Base-by-base conservation (phyloP, 1,284 basidiomycete genomes). In the Ceratobasidium sp. region DNA sequence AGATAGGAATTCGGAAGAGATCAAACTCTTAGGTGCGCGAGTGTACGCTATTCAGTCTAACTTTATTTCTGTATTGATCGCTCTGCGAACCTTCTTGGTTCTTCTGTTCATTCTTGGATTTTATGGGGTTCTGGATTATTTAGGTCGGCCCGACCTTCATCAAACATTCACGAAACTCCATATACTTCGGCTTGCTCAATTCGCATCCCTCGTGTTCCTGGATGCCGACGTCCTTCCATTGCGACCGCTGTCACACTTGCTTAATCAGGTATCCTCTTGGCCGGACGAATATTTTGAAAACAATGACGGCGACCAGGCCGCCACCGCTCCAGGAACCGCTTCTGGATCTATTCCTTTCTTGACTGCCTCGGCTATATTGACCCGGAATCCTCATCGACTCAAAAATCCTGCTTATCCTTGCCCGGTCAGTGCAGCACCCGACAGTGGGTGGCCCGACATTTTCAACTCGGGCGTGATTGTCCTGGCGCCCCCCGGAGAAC, bases 361-460 rank as follows among this genome's bases (percentile, higher is more conserved):
- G 0, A 76, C 76, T 20, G 55, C 53, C 7, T 50, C 58, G 15
- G 49, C 50, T 3, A 49, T 38, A 15, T 22, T 55, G 1, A 42
- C 32, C 25, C 68, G 55, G 0, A 69, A 57, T 45, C 50, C 50
- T 17, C 20, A 52, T 55, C 13, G 75, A 74, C n/a, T 31, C 13
- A 35, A 34, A 31, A 54, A 77, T 78, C 70, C 72, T 72, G 27
- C 79, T 84, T 73, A 42, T 40, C 62, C 62, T 13, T 53, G 62
- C 35, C 62, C 62, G 1, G 17, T 65, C 2, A 91, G 95, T 47
- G 96, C 96, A 10, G 91, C 89, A 17, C 94, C 96, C 4, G 96
- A 99, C 78, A 92, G 94, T 32, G 96, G 96, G 73, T 99, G 96
- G 96, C 96, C 96, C 43, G 96, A 99, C 79, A 95, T 96, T 71